Conservation (phyloP, 768 basidiomycete genomes). For the Lyophyllum decastes region DNA sequence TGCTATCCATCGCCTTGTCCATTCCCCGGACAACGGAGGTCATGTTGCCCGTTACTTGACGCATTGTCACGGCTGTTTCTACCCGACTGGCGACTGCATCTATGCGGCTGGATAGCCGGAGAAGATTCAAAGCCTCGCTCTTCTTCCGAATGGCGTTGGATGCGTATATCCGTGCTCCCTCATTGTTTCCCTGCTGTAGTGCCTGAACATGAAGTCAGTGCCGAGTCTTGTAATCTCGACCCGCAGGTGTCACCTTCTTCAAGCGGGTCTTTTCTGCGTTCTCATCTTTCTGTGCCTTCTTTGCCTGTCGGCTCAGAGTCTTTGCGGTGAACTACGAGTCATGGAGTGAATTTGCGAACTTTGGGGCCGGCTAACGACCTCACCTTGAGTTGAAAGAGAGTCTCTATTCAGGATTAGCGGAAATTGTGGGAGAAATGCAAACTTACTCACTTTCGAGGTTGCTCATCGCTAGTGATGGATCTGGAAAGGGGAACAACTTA, state of each 20-base stretch:
- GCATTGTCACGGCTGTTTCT: conserved; percentile 98
- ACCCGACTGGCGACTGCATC: conserved; percentile 97
- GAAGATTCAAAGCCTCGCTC: conserved; percentile 88
- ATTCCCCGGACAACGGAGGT: conserved; percentile 94
- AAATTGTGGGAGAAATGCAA: background rate
- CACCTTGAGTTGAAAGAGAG: conserved; percentile 98
- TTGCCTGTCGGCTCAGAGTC: conserved; percentile 90
- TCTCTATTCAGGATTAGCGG: conserved; percentile 62
- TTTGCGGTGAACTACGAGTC: conserved; percentile 90
- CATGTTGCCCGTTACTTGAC: conserved; percentile 95
- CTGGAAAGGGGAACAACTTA: no score
- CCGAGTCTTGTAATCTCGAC: background rate
- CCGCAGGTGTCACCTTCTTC: conserved; percentile 73
- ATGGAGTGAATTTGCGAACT: background rate
- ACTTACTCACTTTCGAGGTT: conserved; percentile 82
- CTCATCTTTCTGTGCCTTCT: conserved; percentile 98
- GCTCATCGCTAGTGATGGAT: conserved; percentile 52
- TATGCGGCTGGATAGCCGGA: conserved; percentile 87
- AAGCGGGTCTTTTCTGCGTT: conserved; percentile 81
- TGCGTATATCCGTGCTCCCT: conserved; percentile 97
- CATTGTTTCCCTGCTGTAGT: conserved; percentile 92
- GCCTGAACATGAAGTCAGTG: conserved; percentile 54
- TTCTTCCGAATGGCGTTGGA: conserved; percentile 99
- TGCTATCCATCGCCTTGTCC: conserved; percentile 99
- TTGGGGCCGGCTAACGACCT: conserved; percentile 13